A percentile compares a stretch with the other conserved stretches of the same genome.
These are phyloP conservation scores for Chlorella variabilis DNA, from an alignment of 163 green algal species.

Conservation along the genomic window DNA sequence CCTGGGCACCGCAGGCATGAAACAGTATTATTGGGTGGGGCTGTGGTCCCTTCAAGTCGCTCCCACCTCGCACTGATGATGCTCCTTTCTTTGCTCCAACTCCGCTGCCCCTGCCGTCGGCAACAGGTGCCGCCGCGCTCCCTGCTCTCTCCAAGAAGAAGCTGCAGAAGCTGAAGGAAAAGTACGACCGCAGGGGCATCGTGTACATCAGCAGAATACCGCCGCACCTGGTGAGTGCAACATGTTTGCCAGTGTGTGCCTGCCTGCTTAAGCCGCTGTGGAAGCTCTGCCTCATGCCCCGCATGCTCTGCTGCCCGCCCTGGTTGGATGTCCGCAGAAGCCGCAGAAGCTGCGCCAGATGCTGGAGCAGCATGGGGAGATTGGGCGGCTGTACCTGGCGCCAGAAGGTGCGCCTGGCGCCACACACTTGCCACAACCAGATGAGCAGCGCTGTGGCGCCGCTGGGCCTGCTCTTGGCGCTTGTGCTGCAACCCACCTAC, in stretches of 20 bases:
- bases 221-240: constrained; percentile 79
- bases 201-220: constrained; percentile 93
- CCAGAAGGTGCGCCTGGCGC: constrained; percentile 66
- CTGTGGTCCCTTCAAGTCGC: too few species aligned
- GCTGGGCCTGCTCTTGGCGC: not conserved
- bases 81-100: too few species aligned
- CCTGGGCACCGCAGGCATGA: too few species aligned
- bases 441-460: too few species aligned
- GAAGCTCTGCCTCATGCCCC: too few species aligned
- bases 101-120: too few species aligned
- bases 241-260: too few species aligned
- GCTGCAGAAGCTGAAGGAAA: constrained; percentile 51
- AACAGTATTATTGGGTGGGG: too few species aligned
- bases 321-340: constrained; percentile 74
- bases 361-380: constrained; percentile 80
- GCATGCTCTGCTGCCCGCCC: not conserved
- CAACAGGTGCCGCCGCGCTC: not conserved
- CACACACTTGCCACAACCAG: not conserved
- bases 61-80: too few species aligned
- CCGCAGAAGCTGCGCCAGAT: constrained; percentile 93
- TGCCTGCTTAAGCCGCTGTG: too few species aligned
- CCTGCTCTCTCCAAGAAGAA: constrained; percentile 31
- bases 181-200: constrained; percentile 68
- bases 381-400: constrained; percentile 90
- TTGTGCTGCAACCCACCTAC: not conserved